A percentile compares a stretch with the other conserved stretches of the same genome.
Conservation (phyloP, 2,329 filamentous ascomycete genomes). For the Drechslera avenae region DNA sequence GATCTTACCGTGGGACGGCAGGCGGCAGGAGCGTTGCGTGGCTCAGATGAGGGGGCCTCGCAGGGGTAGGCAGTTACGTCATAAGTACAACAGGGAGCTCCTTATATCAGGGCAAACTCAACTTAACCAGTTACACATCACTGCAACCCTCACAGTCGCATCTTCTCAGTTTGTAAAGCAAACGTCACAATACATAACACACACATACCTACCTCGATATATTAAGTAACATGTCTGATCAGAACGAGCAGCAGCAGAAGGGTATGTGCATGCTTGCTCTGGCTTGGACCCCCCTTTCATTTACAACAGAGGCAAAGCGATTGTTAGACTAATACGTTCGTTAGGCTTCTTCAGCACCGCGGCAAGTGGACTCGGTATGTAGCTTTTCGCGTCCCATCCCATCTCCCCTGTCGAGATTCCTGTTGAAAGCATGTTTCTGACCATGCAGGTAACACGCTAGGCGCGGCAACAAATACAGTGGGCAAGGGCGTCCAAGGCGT, state of each 20-base stretch:
- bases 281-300: no score
- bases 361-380: constrained; percentile 38
- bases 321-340: not conserved
- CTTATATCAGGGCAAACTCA: constrained; percentile 5
- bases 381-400: not conserved
- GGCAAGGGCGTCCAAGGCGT: constrained; percentile 41
- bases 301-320: not conserved
- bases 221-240: constrained; percentile 27
- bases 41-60: constrained; percentile 13
- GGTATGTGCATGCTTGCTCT: constrained; percentile 17
- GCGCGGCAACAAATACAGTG: constrained; percentile 41
- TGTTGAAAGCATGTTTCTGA: not conserved
- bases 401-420: not conserved
- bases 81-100: constrained; percentile 1
- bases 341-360: constrained; percentile 44
- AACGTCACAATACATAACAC: not conserved
- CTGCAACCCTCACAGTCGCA: no score
- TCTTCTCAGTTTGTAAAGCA: no score
- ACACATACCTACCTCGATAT: not conserved
- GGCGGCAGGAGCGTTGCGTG: constrained; percentile 9
- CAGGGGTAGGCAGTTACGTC: constrained; percentile 5
- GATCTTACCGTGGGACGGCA: not conserved
- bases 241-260: constrained; percentile 32
- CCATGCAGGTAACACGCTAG: constrained; percentile 40
- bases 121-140: not conserved